Evolutionary conservation across 192 early-diverging fungal species (phyloP).

Genomic region (Backusella sp.): DNA sequence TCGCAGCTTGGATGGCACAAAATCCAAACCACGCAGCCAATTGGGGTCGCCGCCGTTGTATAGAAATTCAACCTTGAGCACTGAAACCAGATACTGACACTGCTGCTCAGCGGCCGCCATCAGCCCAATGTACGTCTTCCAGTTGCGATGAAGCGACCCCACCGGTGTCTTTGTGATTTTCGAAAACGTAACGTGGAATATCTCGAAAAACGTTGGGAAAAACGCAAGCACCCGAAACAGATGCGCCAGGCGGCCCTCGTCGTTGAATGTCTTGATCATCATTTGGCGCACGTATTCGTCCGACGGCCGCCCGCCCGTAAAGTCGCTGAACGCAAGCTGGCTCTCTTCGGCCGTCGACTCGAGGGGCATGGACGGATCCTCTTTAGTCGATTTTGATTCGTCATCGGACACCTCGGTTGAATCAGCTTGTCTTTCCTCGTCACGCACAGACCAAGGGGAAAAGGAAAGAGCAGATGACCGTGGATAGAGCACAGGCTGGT

Average conservation of each 20-base stretch:
- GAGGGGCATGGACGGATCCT: conserved; percentile 2
- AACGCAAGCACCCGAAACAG: conserved; percentile 51
- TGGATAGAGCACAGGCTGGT: conserved; percentile 25
- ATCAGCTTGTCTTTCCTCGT: neutral
- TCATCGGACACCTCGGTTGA: neutral
- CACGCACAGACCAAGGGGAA: conserved; percentile 33
- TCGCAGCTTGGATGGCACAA: conserved; percentile 47
- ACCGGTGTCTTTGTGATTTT: conserved; percentile 40
- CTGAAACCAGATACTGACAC: conserved; percentile 54
- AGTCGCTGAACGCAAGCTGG: neutral
- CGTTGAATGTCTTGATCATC: conserved; percentile 48
- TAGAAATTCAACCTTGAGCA: conserved; percentile 50
- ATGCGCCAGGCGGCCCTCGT: conserved; percentile 48
- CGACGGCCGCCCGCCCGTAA: conserved; percentile 43
- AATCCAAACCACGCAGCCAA: conserved; percentile 49
- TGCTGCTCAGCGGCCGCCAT: conserved; percentile 55
- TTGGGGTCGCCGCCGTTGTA: conserved; percentile 48
- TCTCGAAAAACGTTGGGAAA: conserved; percentile 56
- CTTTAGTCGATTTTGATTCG: neutral
- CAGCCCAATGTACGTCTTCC: conserved; percentile 53
- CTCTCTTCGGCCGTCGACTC: neutral
- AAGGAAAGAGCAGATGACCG: conserved; percentile 38
- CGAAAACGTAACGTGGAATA: conserved; percentile 39
- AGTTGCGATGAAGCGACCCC: conserved; percentile 47
- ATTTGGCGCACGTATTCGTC: conserved; percentile 48